Percentiles rank a stretch among this genome's conserved stretches.
phyloP scores from a whole-genome alignment of 164 flowering plant species.

The Stephania yunnanensis region DNA sequence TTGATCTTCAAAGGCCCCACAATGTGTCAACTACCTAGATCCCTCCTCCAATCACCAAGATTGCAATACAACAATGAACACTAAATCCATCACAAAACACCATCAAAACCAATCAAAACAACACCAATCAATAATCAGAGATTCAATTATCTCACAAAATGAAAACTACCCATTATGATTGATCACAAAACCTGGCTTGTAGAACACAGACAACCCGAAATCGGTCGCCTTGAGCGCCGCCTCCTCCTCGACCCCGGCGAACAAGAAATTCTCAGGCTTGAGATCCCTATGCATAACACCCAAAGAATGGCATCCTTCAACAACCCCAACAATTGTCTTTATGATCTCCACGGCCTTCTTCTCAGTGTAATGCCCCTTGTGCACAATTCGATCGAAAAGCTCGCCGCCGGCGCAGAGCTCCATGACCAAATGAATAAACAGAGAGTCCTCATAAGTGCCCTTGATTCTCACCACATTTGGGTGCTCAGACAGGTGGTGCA shows the following conservation, averaged over 20 bases:
- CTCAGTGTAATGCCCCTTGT: constrained; percentile 82
- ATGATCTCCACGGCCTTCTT: constrained; percentile 64
- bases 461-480: constrained; percentile 68
- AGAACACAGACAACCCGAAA: constrained; percentile 83
- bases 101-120: neutral
- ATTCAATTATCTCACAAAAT: neutral
- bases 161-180: neutral
- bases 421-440: constrained; percentile 86
- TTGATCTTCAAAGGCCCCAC: neutral
- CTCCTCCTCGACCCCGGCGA: constrained; percentile 54
- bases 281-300: constrained; percentile 95
- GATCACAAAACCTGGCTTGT: constrained; percentile 62
- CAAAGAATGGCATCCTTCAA: constrained; percentile 85
- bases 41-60: neutral
- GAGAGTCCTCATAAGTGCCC: constrained; percentile 73
- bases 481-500: constrained; percentile 88
- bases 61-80: neutral
- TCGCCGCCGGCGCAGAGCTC: constrained; percentile 91
- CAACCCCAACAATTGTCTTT: constrained; percentile 75
- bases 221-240: constrained; percentile 78
- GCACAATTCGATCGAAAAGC: constrained; percentile 80
- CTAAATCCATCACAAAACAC: neutral
- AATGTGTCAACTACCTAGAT: neutral
- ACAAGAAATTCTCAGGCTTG: constrained; percentile 96
- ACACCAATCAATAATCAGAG: neutral